Evolutionary conservation across 1,284 basidiomycete genomes (phyloP).

Genomic region (Moniliophthora roreri): DNA sequence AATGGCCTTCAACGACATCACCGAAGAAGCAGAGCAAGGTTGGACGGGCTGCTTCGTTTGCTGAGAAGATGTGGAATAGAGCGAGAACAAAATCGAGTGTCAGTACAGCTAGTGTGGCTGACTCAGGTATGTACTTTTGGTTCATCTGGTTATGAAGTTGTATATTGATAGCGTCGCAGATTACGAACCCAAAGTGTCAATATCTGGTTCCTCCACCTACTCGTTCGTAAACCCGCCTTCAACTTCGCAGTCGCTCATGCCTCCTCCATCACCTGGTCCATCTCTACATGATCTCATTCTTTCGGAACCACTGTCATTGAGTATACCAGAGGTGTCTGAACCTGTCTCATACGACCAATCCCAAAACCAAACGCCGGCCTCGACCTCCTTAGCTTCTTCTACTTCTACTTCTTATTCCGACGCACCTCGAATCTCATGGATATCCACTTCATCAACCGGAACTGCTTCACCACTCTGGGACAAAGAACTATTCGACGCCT

Average conservation of each 20-base stretch:
- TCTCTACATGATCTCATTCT: slow-evolving; percentile 14
- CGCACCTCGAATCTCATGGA: slow-evolving; percentile 26
- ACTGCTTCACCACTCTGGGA: slow-evolving; percentile 43
- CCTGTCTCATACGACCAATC: background rate
- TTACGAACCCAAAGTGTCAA: slow-evolving; percentile 3
- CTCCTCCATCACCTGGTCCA: background rate
- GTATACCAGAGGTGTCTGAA: slow-evolving; percentile 8
- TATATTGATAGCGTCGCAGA: slow-evolving; percentile 7
- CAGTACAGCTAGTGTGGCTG: slow-evolving; percentile 36
- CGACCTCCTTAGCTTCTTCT: slow-evolving; percentile 3
- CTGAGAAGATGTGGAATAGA: slow-evolving; percentile 53
- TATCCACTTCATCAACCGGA: slow-evolving; percentile 38
- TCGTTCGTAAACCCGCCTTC: slow-evolving; percentile 2
- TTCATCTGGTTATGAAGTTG: background rate
- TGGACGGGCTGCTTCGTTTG: slow-evolving; percentile 49
- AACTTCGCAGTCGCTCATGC: background rate
- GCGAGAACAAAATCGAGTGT: slow-evolving; percentile 48
- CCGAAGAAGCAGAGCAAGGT: slow-evolving; percentile 47
- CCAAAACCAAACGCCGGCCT: background rate
- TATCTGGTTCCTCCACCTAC: background rate
- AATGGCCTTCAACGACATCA: slow-evolving; percentile 42
- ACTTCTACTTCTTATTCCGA: slow-evolving; percentile 10
- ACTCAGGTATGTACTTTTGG: slow-evolving; percentile 29
- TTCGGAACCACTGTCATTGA: background rate
- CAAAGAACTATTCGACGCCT: slow-evolving; percentile 52